Evolutionary conservation across 192 early-diverging fungal genomes (phyloP).

Genomic region (Entomortierella lignicola): DNA sequence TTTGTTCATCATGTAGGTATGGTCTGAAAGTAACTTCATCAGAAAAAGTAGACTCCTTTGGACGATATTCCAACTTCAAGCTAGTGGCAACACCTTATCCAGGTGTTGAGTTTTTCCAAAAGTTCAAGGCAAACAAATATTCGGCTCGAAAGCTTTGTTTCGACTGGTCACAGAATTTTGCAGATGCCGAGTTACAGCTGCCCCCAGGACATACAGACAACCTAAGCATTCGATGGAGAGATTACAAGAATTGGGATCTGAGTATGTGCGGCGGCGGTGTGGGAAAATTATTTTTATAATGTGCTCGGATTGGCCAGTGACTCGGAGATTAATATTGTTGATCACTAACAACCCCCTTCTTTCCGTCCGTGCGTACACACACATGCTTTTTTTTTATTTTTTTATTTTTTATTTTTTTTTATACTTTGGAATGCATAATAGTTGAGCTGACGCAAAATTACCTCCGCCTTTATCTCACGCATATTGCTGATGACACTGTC

Average conservation of each 20-base stretch:
- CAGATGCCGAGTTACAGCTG: constrained; percentile 51
- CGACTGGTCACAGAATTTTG: constrained; percentile 55
- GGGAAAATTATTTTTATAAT: background rate
- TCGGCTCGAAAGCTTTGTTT: constrained; percentile 48
- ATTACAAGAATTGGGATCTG: constrained; percentile 50
- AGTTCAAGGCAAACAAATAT: constrained; percentile 56
- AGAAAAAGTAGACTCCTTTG: constrained; percentile 51
- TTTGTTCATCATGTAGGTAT: constrained; percentile 12
- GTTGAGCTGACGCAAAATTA: constrained; percentile 54
- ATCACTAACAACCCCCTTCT: background rate
- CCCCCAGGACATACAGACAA: constrained; percentile 34
- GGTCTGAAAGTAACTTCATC: constrained; percentile 55
- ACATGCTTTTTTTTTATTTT: background rate
- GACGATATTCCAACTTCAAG: constrained; percentile 52
- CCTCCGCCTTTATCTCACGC: constrained; percentile 48
- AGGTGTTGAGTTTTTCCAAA: constrained; percentile 55
- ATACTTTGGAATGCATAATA: constrained; percentile 1
- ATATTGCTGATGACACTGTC: constrained; percentile 38
- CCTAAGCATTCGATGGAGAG: constrained; percentile 35
- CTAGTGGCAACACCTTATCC: constrained; percentile 54
- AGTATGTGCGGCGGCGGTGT: constrained; percentile 37
- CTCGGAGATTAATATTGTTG: background rate
- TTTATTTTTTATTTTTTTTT: background rate
- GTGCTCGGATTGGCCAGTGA: background rate
- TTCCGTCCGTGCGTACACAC: background rate